phyloP scores from a whole-genome alignment of 2,329 filamentous ascomycete genomes.

The Furcasterigmium furcatum region DNA sequence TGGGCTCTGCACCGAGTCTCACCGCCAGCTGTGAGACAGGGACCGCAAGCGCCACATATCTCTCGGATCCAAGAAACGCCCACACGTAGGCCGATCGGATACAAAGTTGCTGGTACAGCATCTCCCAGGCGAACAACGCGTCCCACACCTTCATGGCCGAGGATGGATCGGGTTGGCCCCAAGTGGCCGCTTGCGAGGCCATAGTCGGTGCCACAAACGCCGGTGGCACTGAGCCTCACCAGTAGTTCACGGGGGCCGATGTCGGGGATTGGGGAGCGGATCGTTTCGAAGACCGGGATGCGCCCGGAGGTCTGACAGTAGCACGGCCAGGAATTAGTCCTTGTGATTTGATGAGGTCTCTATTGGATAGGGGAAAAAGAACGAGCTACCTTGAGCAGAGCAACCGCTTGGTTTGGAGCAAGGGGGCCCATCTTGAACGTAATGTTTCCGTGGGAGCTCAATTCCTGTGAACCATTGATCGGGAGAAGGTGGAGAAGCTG shows the following conservation, averaged over 20 bases:
- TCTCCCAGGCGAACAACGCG: slow-evolving; percentile 31
- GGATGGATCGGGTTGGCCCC: slow-evolving; percentile 26
- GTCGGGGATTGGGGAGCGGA: neutral
- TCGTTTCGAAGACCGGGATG: neutral
- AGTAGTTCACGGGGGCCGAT: slow-evolving; percentile 22
- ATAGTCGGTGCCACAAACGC: slow-evolving; percentile 35
- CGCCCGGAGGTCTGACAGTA: neutral
- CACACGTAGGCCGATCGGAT: slow-evolving; percentile 27
- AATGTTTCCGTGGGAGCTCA: neutral
- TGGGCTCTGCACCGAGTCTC: slow-evolving; percentile 30
- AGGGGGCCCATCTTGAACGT: neutral
- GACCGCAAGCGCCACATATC: slow-evolving; percentile 26
- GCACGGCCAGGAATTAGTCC: too few relatives aligned
- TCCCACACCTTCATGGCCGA: slow-evolving; percentile 43
- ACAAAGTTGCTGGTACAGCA: slow-evolving; percentile 18
- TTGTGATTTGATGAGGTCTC: too few relatives aligned
- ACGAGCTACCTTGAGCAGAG: neutral
- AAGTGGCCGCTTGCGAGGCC: slow-evolving; percentile 32
- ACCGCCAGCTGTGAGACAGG: slow-evolving; percentile 24
- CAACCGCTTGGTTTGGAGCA: neutral
- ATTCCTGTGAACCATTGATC: neutral
- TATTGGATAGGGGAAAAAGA: neutral
- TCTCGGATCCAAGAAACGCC: slow-evolving; percentile 36
- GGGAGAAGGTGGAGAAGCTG: too few relatives aligned
- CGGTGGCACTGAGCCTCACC: slow-evolving; percentile 27